A percentile compares a stretch with the other conserved stretches of the same genome.
Evolutionary conservation across 192 early-diverging fungal species (phyloP).

Genomic region (Coemansia asiatica): DNA sequence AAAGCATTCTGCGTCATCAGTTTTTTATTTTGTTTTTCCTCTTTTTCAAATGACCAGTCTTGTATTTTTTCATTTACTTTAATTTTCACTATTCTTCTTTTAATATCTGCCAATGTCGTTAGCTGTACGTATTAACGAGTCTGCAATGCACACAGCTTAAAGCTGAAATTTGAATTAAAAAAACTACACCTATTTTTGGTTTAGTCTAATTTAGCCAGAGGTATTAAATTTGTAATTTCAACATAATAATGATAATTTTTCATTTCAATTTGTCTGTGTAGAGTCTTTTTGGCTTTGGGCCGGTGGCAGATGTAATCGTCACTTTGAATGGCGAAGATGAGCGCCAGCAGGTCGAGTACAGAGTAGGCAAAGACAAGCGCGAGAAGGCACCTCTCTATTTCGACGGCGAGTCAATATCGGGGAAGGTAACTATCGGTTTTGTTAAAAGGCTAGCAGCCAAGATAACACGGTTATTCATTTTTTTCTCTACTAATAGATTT

Average conservation of each 20-base stretch:
- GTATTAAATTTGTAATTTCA: no score
- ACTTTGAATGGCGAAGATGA: slow-evolving; percentile 80
- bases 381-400: slow-evolving; percentile 93
- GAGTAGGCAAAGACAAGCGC: slow-evolving; percentile 89
- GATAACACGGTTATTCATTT: not conserved
- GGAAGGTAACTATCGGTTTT: slow-evolving; percentile 89
- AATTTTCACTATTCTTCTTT: not conserved
- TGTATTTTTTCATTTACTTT: not conserved
- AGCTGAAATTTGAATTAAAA: no score
- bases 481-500: no score
- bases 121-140: slow-evolving; percentile 31
- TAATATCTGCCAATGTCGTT: slow-evolving; percentile 29
- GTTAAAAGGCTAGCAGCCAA: no score
- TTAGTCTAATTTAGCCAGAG: no score
- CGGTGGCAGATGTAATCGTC: slow-evolving; percentile 86
- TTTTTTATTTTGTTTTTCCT: slow-evolving; percentile 7
- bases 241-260: no score
- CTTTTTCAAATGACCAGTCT: not conserved
- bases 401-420: slow-evolving; percentile 91
- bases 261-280: no score
- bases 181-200: no score
- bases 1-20: slow-evolving; percentile 7
- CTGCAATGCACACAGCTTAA: not conserved
- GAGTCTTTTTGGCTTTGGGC: slow-evolving; percentile 76
- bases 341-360: slow-evolving; percentile 91